These are phyloP conservation scores for Sporisorium scitamineum DNA, from an alignment of 1,284 basidiomycete species.

Conservation along the genomic window DNA sequence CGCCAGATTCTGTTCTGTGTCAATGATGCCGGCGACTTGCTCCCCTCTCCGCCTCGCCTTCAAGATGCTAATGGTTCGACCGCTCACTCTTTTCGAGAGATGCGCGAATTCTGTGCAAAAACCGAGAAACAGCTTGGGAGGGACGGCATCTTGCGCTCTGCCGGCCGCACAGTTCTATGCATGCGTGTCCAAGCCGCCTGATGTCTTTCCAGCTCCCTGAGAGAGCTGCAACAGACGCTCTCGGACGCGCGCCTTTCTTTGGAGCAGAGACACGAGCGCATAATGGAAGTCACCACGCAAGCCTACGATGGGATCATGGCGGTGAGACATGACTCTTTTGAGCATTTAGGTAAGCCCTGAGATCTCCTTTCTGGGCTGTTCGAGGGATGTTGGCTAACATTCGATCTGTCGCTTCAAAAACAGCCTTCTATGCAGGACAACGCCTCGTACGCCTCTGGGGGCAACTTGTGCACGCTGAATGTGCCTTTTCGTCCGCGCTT, in stretches of 20 bases:
- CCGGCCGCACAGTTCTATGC: conserved; percentile 18
- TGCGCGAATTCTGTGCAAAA: conserved; percentile 16
- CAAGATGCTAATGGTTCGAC: conserved; percentile 14
- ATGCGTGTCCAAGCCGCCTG: conserved; percentile 14
- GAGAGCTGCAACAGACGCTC: conserved; percentile 1
- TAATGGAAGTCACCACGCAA: neutral
- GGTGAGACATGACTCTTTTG: conserved; percentile 11
- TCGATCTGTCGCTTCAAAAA: no score
- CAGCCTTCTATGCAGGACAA: conserved; percentile 9
- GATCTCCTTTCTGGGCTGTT: no score
- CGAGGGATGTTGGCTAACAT: no score
- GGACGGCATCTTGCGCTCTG: conserved; percentile 26
- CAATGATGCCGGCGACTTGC: conserved; percentile 10
- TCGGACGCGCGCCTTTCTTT: neutral
- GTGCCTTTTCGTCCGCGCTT: conserved; percentile 10
- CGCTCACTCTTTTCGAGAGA: neutral
- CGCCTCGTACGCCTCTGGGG: conserved; percentile 27
- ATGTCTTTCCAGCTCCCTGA: conserved; percentile 9
- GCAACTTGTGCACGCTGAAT: conserved; percentile 21
- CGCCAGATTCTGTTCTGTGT: conserved; percentile 5
- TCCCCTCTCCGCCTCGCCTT: conserved; percentile 12
- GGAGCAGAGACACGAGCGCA: conserved; percentile 14
- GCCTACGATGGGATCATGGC: conserved; percentile 1
- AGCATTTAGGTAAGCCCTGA: neutral
- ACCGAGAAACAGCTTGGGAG: conserved; percentile 14